These are phyloP conservation scores for Populus tremula DNA, from an alignment of 345 rosid species.

Conservation along the genomic window DNA sequence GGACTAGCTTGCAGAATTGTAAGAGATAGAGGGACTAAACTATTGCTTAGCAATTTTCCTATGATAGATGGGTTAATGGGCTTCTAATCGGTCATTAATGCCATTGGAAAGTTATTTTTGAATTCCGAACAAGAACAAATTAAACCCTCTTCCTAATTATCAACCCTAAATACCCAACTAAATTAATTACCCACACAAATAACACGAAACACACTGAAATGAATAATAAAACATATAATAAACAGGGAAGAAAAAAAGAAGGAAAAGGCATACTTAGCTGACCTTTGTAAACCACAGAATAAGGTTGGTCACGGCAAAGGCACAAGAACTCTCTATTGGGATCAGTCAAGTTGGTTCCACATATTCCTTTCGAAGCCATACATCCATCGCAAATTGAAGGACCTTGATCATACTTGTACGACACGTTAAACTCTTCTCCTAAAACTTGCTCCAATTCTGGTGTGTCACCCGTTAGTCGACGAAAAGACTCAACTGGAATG, in stretches of 20 bases:
- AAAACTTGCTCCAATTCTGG: neutral
- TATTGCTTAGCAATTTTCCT: no score
- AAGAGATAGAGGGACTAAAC: no score
- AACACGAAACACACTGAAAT: neutral
- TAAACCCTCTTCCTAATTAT: neutral
- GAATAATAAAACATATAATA: neutral
- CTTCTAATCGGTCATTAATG: no score
- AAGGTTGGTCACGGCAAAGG: slow-evolving; percentile 25
- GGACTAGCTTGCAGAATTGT: no score
- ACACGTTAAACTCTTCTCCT: slow-evolving; percentile 27
- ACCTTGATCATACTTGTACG: neutral
- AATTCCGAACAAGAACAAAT: neutral
- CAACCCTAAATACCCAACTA: neutral
- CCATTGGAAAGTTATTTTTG: no score
- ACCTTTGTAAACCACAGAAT: neutral
- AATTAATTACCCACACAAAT: neutral
- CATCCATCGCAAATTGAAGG: slow-evolving; percentile 14
- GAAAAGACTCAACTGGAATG: neutral
- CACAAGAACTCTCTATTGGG: slow-evolving; percentile 28
- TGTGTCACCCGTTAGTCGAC: accelerated
- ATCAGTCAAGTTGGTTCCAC: slow-evolving; percentile 32
- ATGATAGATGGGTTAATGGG: no score
- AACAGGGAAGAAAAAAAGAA: neutral
- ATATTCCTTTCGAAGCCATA: slow-evolving; percentile 29
- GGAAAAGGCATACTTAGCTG: slow-evolving; percentile 3